Base-by-base conservation (phyloP, 805 yeast genomes). In the Pichia cephalocereana region DNA sequence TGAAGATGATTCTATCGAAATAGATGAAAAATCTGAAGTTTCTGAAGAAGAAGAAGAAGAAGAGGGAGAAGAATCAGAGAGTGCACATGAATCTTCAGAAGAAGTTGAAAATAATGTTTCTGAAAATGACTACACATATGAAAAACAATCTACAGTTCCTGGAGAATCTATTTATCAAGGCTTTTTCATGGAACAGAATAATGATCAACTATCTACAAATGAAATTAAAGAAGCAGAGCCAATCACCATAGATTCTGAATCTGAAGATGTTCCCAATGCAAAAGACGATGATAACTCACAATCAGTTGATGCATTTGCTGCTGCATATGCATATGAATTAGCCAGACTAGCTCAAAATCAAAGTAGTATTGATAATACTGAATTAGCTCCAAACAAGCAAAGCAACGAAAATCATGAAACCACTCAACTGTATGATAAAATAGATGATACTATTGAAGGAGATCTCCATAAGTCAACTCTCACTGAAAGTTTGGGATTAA, bases 261-360 rank as follows among this genome's bases (percentile, higher is more conserved):
- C 38, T 17, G 46, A 36, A 12, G 32, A 15, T 6, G 26, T 31
- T 17, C 3, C 17, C 12, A n/a, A 10, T 36, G 38, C 36, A 9
- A 14, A 18, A 14, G 8, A 44, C 27, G 38, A 41, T 2, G n/a
- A 15, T 12, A 18, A 44, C 28, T 15, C 11, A 8, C 8, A 39
- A 9, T 12, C 18, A n/a, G 38, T 23, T 23, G 43, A 34, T 7
- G n/a, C 31, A 5, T 18, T 3, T 14, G 38, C 30, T 31, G 43
- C 30, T 19, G 30, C 9, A 10, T 38, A 39, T 26, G 47, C 50
- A 7, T 38, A 44, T 28, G 34, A 23, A 14, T 19, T 44, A n/a
- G 49, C 49, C 32, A 45, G 18, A 23, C 38, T 54, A 38, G 44
- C 49, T 14, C 51, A 44, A 9, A 23, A 18, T 18, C 32, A 14